Percentiles rank a stretch among this genome's conserved stretches.
phyloP scores from a whole-genome alignment of 176 grass and related monocot species.

The Triticum turgidum region DNA sequence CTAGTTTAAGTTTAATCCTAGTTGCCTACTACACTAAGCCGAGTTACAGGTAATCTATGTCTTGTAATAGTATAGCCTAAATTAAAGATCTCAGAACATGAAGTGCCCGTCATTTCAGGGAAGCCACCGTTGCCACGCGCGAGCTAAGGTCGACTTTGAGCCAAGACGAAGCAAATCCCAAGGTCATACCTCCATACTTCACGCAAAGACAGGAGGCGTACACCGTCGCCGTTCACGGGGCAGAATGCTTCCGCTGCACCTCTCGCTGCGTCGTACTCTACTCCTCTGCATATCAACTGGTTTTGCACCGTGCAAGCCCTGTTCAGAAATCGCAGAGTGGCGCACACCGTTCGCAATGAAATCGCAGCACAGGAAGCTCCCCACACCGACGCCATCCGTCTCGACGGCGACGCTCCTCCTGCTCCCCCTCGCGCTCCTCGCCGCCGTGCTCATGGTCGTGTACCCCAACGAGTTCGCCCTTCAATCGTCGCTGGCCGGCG shows the following conservation, averaged over 20 bases:
- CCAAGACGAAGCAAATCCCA: neutral
- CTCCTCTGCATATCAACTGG: neutral
- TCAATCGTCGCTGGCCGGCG: neutral
- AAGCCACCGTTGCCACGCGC: neutral
- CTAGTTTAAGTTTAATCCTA: too few species aligned
- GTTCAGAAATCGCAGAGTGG: neutral
- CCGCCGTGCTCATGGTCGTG: slow-evolving; percentile 22
- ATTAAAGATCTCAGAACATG: neutral
- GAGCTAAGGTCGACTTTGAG: neutral
- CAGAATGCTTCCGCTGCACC: neutral
- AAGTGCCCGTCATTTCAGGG: neutral
- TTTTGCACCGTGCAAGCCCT: neutral
- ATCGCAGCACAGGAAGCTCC: neutral
- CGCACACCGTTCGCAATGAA: neutral
- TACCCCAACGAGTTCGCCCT: slow-evolving; percentile 36
- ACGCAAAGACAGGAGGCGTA: neutral
- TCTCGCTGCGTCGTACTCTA: too few species aligned
- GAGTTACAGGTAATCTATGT: neutral
- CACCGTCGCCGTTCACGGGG: neutral
- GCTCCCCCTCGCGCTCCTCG: slow-evolving; percentile 25
- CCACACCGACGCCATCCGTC: neutral
- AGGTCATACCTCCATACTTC: neutral
- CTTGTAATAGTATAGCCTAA: neutral
- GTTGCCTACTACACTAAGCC: neutral
- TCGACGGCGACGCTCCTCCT: slow-evolving; percentile 11